phyloP scores from a whole-genome alignment of 2,329 filamentous ascomycete species.

The Pseudofabraea citricarpa region DNA sequence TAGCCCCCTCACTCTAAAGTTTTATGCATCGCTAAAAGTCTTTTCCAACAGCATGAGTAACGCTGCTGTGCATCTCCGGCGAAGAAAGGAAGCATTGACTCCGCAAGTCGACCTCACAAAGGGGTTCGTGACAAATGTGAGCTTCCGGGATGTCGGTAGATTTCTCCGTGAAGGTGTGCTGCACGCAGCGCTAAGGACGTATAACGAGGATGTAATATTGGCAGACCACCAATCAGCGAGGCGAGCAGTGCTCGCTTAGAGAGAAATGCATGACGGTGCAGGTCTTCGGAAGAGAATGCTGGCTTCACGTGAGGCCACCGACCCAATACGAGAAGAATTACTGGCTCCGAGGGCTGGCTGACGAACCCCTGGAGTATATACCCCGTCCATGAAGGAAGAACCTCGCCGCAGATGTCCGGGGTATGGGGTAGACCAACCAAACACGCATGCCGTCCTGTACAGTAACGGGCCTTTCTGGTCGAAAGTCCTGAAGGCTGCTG shows the following conservation, averaged over 20 bases:
- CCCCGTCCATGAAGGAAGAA: background rate
- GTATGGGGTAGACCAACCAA: too few relatives aligned
- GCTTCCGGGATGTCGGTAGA: background rate
- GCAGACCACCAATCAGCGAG: background rate
- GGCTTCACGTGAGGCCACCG: background rate
- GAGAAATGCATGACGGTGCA: background rate
- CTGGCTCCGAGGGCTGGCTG: background rate
- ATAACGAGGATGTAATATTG: background rate
- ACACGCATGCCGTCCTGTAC: too few relatives aligned
- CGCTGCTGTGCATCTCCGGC: too few relatives aligned
- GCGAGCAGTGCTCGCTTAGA: background rate
- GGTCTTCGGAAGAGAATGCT: background rate
- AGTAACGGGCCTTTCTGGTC: too few relatives aligned
- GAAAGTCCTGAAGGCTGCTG: too few relatives aligned
- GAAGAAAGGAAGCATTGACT: too few relatives aligned
- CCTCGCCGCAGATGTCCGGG: background rate
- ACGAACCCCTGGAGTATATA: background rate
- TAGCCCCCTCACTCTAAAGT: too few relatives aligned
- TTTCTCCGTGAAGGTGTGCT: background rate
- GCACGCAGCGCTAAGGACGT: background rate
- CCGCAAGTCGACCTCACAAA: too few relatives aligned
- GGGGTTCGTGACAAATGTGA: too few relatives aligned
- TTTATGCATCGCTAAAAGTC: too few relatives aligned
- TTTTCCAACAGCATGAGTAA: too few relatives aligned
- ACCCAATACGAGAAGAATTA: background rate